These are phyloP conservation scores for Saposhnikovia divaricata DNA, from an alignment of 129 eudicot species.

Conservation along the genomic window DNA sequence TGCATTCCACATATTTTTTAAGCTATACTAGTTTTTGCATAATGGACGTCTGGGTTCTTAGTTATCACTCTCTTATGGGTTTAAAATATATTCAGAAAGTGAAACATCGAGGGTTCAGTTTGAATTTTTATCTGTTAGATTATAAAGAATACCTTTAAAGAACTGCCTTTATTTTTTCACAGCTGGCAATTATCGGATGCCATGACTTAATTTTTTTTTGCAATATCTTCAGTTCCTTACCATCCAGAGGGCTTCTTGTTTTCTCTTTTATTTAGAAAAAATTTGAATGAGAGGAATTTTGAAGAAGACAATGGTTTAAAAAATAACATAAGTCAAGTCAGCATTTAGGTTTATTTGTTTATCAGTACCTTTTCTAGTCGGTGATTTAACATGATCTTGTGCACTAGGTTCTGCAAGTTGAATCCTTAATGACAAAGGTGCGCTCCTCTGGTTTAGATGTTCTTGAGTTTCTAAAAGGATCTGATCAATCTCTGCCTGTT, in stretches of 20 bases:
- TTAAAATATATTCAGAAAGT: background rate
- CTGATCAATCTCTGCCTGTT: constrained; percentile 37
- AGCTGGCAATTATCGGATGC: background rate
- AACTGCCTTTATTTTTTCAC: background rate
- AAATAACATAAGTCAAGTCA: background rate
- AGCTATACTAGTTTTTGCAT: background rate
- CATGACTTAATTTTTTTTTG: background rate
- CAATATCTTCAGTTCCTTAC: background rate
- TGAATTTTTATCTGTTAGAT: background rate
- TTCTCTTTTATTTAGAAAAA: background rate
- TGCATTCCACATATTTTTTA: background rate
- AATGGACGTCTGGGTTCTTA: background rate
- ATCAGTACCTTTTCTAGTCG: background rate
- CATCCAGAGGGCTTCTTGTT: background rate
- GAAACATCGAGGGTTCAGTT: background rate
- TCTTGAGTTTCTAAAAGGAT: constrained; percentile 54
- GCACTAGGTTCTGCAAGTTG: constrained; percentile 75
- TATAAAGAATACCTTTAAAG: background rate
- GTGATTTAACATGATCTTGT: background rate
- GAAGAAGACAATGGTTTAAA: background rate
- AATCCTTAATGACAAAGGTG: constrained; percentile 44
- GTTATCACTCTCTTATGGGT: background rate
- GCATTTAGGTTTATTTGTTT: background rate
- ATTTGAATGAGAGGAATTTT: background rate
- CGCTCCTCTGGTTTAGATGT: constrained; percentile 45